Conservation (phyloP, 2,329 filamentous ascomycete species). For the Aspergillus sp. region DNA sequence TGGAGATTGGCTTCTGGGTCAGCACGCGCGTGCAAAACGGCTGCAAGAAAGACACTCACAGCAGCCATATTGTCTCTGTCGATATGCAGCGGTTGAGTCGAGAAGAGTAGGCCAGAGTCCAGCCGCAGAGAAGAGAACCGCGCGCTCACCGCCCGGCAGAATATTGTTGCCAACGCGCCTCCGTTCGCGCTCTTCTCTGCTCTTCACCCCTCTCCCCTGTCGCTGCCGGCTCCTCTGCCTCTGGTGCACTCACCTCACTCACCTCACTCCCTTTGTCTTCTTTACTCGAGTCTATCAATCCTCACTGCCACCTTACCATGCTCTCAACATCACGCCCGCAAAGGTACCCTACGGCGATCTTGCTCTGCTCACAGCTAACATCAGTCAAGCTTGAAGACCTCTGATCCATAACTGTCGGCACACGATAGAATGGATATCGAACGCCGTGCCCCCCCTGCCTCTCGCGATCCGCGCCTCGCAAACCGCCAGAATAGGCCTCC, state of each 20-base stretch:
- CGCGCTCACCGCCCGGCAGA: constrained; percentile 20
- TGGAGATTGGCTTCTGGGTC: constrained; percentile 61
- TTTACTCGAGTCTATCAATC: too few relatives aligned
- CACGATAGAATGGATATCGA: constrained; percentile 7
- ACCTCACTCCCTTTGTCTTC: not conserved
- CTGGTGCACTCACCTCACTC: not conserved
- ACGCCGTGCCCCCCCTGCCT: constrained; percentile 5
- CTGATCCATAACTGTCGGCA: constrained; percentile 1
- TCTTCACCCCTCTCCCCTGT: not conserved
- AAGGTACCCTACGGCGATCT: too few relatives aligned
- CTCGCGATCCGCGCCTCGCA: constrained; percentile 14
- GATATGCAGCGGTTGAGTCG: constrained; percentile 2
- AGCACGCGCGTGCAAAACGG: constrained; percentile 1
- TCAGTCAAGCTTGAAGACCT: not conserved
- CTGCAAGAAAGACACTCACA: constrained; percentile 16
- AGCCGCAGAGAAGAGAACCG: constrained; percentile 4
- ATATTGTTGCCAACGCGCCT: constrained; percentile 3
- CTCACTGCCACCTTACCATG: too few relatives aligned
- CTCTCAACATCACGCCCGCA: too few relatives aligned
- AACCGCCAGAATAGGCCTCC: constrained; percentile 1
- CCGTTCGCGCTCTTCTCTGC: not conserved
- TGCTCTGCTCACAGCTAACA: too few relatives aligned
- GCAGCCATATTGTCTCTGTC: constrained; percentile 24
- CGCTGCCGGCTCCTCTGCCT: not conserved
- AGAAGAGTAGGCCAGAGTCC: constrained; percentile 7